phyloP scores from a whole-genome alignment of 805 yeast species.

The Metschnikowia aberdeeniae region DNA sequence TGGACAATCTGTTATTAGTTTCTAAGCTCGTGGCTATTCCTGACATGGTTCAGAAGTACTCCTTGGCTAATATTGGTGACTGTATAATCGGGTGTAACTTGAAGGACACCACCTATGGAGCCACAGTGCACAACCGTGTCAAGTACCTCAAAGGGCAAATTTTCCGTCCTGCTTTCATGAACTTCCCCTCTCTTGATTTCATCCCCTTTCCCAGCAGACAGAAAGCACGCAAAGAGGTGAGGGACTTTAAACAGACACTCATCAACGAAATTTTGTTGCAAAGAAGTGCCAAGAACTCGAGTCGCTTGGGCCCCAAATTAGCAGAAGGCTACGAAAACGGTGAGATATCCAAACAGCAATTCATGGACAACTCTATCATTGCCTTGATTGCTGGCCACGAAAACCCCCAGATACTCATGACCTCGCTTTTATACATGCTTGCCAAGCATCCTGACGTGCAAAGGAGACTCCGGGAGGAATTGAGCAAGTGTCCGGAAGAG shows the following conservation, averaged over 20 bases:
- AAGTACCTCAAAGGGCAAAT: constrained; percentile 47
- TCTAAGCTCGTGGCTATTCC: constrained; percentile 5
- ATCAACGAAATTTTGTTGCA: constrained; percentile 20
- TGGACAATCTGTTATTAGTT: constrained; percentile 19
- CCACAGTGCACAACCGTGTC: constrained; percentile 38
- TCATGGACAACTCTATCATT: constrained; percentile 51
- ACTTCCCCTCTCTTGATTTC: constrained; percentile 51
- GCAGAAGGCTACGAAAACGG: constrained; percentile 36
- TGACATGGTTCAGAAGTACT: constrained; percentile 43
- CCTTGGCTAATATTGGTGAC: constrained; percentile 48
- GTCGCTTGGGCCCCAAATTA: constrained; percentile 23
- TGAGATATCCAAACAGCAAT: constrained; percentile 41
- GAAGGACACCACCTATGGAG: constrained; percentile 29
- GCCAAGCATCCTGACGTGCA: constrained; percentile 41
- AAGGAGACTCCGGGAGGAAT: constrained; percentile 21
- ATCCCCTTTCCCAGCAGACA: constrained; percentile 47
- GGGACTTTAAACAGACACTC: constrained; percentile 21
- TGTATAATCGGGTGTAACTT: constrained; percentile 49
- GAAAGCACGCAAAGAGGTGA: constrained; percentile 36
- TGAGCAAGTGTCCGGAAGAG: not conserved
- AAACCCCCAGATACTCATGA: constrained; percentile 51
- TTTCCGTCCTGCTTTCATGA: constrained; percentile 50
- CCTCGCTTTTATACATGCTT: constrained; percentile 44
- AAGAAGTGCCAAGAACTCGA: constrained; percentile 34
- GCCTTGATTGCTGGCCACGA: constrained; percentile 62